Evolutionary conservation across 345 rosid genomes (phyloP).

Genomic region (Turritis glabra): DNA sequence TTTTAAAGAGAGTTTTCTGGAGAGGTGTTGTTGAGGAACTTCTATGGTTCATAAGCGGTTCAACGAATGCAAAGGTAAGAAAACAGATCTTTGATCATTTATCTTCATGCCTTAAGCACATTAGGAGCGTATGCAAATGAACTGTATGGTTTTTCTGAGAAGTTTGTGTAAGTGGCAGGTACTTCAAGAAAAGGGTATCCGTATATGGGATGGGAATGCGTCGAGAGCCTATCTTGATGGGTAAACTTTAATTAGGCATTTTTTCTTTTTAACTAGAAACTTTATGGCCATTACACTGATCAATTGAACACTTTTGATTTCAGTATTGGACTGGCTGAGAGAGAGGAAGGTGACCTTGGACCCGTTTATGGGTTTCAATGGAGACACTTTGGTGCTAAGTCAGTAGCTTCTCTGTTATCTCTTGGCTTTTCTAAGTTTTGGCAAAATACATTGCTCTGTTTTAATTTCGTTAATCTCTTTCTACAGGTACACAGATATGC

Average conservation of each 20-base stretch:
- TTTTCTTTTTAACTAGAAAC: neutral
- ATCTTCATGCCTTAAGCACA: neutral
- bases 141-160: constrained; percentile 8
- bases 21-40: constrained; percentile 98
- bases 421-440: constrained; percentile 1
- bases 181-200: constrained; percentile 91
- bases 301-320: constrained; percentile 3
- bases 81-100: neutral
- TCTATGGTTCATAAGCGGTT: constrained; percentile 97
- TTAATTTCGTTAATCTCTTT: neutral
- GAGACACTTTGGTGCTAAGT: constrained; percentile 99
- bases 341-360: constrained; percentile 97
- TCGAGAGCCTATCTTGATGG: constrained; percentile 91
- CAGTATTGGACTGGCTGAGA: constrained; percentile 77
- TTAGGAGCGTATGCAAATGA: neutral
- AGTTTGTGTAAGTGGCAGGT: constrained; percentile 48
- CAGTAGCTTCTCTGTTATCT: constrained; percentile 27
- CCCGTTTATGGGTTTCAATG: constrained; percentile 98
- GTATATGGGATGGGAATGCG: constrained; percentile 96
- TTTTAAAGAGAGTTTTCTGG: constrained; percentile 90
- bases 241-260: constrained; percentile 32
- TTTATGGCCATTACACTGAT: neutral
- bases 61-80: constrained; percentile 87
- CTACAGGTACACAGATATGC: constrained; percentile 88
- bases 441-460: constrained; percentile 1